Percentiles rank a stretch among this genome's conserved stretches.
Conservation (phyloP, 208 protist species). For the Leptomonas pyrrhocoris region DNA sequence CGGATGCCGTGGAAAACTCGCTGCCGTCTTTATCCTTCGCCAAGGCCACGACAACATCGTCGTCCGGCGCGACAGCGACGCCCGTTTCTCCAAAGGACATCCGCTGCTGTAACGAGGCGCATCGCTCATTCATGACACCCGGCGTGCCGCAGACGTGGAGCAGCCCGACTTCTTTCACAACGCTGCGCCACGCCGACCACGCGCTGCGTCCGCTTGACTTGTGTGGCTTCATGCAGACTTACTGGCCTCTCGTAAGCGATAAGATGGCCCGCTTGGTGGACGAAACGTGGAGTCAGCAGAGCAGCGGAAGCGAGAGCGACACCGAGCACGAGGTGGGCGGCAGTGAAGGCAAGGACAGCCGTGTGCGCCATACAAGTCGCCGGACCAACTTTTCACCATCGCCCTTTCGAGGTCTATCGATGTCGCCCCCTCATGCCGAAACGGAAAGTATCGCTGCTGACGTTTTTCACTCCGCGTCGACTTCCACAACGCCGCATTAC, state of each 20-base stretch:
- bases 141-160: constrained; percentile 21
- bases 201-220: constrained; percentile 25
- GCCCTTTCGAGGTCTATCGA: constrained; percentile 18
- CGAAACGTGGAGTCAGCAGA: constrained; percentile 25
- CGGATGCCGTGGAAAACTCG: constrained; percentile 3
- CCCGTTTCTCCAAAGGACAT: neutral
- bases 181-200: neutral
- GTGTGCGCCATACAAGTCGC: neutral
- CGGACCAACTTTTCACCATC: constrained; percentile 16
- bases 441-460: neutral
- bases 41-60: neutral
- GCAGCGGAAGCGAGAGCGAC: constrained; percentile 13
- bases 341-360: neutral
- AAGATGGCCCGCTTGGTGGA: constrained; percentile 22
- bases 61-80: neutral
- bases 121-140: constrained; percentile 6
- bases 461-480: neutral
- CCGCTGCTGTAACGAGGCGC: neutral
- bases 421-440: constrained; percentile 5
- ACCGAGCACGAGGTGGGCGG: neutral
- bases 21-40: constrained; percentile 14
- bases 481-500: neutral
- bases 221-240: constrained; percentile 31
- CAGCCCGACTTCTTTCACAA: constrained; percentile 12
- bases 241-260: constrained; percentile 35